Evolutionary conservation across 306 rosid species (phyloP).

Genomic region (Casuarina cunninghamiana): DNA sequence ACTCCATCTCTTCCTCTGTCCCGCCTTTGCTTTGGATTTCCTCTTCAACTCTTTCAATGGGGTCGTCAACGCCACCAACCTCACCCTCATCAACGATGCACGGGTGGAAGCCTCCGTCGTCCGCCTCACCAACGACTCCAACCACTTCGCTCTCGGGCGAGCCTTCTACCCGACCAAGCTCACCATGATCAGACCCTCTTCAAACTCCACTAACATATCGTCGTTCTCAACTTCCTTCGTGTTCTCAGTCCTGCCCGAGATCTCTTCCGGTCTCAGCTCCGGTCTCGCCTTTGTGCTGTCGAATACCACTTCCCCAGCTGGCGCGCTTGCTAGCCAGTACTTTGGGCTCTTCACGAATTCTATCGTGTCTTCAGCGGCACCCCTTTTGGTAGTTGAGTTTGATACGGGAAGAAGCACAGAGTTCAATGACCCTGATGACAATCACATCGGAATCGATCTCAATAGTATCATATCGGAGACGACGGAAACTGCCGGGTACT

Average conservation of each 20-base stretch:
- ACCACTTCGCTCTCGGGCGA: conserved; percentile 61
- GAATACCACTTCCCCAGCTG: conserved; percentile 66
- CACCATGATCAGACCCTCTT: conserved; percentile 18
- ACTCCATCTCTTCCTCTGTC: conserved; percentile 13
- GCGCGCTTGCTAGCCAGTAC: conserved; percentile 74
- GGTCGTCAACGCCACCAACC: conserved; percentile 40
- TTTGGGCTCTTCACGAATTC: conserved; percentile 80
- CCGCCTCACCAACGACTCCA: conserved; percentile 75
- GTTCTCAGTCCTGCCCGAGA: conserved; percentile 67
- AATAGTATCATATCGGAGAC: conserved; percentile 35
- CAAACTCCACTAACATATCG: conserved; percentile 35
- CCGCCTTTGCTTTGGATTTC: conserved; percentile 47
- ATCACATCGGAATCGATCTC: conserved; percentile 81
- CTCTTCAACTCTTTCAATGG: conserved; percentile 61
- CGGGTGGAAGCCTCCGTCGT: conserved; percentile 49
- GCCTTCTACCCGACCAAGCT: conserved; percentile 50
- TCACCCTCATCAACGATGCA: conserved; percentile 68
- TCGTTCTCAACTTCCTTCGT: conserved; percentile 87
- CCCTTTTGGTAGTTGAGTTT: conserved; percentile 79
- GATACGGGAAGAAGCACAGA: conserved; percentile 82
- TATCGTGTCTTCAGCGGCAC: conserved; percentile 36
- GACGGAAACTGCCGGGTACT: conserved; percentile 51
- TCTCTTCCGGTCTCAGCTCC: conserved; percentile 64
- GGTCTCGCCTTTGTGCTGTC: conserved; percentile 80
- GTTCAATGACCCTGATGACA: conserved; percentile 66